A percentile compares a stretch with the other conserved stretches of the same genome.
phyloP scores from a whole-genome alignment of 129 eudicot genomes.

The Flaveria robusta region DNA sequence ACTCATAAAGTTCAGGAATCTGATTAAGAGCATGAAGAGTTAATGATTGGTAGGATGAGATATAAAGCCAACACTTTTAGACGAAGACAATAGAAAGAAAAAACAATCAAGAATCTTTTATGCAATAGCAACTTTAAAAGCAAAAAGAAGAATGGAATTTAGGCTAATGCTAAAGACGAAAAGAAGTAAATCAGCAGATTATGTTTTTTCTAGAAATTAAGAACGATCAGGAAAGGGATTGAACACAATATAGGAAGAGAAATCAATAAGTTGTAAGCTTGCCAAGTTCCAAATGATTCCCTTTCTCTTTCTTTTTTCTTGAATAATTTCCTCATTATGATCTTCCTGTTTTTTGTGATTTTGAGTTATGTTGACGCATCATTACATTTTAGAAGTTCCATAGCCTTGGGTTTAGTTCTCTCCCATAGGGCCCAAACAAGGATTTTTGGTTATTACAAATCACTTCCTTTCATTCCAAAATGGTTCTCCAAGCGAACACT shows the following conservation, averaged over 20 bases:
- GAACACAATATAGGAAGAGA: slow-evolving; percentile 1
- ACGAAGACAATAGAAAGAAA: neutral
- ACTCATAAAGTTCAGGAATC: neutral
- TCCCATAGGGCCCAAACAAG: neutral
- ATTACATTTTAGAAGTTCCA: neutral
- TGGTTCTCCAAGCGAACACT: neutral
- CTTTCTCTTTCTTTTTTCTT: neutral
- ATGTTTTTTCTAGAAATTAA: neutral
- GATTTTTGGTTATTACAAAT: slow-evolving; percentile 3
- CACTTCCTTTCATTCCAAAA: neutral
- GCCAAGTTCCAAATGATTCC: neutral
- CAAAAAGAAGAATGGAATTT: neutral
- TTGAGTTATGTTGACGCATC: neutral
- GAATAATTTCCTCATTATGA: neutral
- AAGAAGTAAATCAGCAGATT: neutral
- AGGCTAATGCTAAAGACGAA: neutral
- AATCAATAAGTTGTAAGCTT: slow-evolving; percentile 1
- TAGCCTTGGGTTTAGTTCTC: neutral
- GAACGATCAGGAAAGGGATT: neutral
- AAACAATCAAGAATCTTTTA: neutral
- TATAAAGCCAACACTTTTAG: neutral
- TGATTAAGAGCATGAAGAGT: neutral
- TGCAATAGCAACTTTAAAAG: neutral
- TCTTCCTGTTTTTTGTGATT: neutral
- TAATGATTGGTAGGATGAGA: slow-evolving; percentile 5